Percentiles rank a stretch among this genome's conserved stretches.
These are phyloP conservation scores for Arachis stenosperma DNA, from an alignment of 306 rosid species.

Conservation along the genomic window DNA sequence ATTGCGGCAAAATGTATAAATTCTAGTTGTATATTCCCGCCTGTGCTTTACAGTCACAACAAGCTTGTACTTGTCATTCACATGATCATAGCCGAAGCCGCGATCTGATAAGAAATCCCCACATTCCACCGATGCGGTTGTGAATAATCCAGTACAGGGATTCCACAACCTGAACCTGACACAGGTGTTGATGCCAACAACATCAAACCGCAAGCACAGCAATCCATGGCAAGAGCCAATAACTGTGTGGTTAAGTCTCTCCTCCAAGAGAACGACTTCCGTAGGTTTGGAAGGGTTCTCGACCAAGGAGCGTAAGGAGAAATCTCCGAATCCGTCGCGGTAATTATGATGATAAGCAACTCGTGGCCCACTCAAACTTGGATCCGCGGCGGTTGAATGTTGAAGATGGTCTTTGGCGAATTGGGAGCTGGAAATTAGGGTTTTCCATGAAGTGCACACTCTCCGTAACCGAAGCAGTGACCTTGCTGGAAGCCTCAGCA, in stretches of 20 bases:
- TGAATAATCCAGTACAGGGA: constrained; percentile 25
- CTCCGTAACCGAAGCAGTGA: not conserved
- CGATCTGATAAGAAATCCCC: not conserved
- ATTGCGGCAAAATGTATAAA: constrained; percentile 7
- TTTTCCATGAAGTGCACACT: constrained; percentile 34
- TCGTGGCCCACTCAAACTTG: not conserved
- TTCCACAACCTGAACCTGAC: constrained; percentile 33
- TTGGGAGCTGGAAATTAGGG: constrained; percentile 16
- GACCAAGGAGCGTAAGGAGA: not conserved
- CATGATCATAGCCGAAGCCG: constrained; percentile 40
- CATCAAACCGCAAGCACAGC: constrained; percentile 5
- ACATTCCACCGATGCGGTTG: not conserved
- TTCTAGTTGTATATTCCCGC: not conserved
- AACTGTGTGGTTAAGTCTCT: not conserved
- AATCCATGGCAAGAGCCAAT: constrained; percentile 34
- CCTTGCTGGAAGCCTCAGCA: constrained; percentile 13
- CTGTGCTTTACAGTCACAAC: no score
- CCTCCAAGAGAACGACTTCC: not conserved
- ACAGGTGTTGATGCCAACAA: not conserved
- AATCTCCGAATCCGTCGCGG: not conserved
- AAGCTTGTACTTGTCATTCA: constrained; percentile 33
- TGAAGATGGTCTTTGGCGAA: constrained; percentile 31
- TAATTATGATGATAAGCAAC: not conserved
- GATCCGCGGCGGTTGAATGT: not conserved
- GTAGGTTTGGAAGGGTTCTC: not conserved